Evolutionary conservation across 2,329 filamentous ascomycete genomes (phyloP).

Genomic region (Phoma sp.): DNA sequence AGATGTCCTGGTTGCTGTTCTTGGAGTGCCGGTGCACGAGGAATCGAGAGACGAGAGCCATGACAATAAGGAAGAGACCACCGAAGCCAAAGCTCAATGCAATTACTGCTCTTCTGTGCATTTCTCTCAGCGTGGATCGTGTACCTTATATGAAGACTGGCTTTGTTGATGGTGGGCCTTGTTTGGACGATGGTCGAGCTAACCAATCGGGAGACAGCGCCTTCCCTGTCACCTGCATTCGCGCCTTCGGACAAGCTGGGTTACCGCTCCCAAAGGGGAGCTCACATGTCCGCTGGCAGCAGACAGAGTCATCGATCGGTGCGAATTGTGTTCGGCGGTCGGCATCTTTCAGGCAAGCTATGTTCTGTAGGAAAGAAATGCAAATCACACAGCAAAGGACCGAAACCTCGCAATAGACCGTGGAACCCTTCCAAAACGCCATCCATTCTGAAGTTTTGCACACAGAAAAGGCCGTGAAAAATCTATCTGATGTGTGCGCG

Average conservation of each 20-base stretch:
- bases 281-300: conserved; percentile 5
- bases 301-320: conserved; percentile 18
- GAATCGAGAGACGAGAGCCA: conserved; percentile 40
- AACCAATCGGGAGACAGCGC: conserved; percentile 41
- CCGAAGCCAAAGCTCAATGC: conserved; percentile 24
- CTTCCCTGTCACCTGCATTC: conserved; percentile 21
- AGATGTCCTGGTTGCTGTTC: conserved; percentile 14
- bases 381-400: background rate
- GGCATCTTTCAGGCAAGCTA: conserved; percentile 14
- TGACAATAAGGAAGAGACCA: conserved; percentile 24
- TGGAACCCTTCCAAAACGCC: too few relatives aligned
- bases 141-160: conserved; percentile 30
- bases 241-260: conserved; percentile 25
- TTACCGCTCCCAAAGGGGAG: conserved; percentile 20
- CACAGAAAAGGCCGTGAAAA: background rate
- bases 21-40: conserved; percentile 36
- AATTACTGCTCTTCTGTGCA: conserved; percentile 20
- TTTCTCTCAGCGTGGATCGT: conserved; percentile 12
- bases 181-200: conserved; percentile 14
- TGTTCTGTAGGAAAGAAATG: conserved; percentile 4
- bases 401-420: background rate
- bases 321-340: conserved; percentile 20
- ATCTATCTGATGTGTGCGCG: background rate
- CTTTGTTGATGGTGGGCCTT: conserved; percentile 24
- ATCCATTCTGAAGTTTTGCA: too few relatives aligned